Evolutionary conservation across 2,329 filamentous ascomycete species (phyloP).

Genomic region (Colletotrichum somersetense): DNA sequence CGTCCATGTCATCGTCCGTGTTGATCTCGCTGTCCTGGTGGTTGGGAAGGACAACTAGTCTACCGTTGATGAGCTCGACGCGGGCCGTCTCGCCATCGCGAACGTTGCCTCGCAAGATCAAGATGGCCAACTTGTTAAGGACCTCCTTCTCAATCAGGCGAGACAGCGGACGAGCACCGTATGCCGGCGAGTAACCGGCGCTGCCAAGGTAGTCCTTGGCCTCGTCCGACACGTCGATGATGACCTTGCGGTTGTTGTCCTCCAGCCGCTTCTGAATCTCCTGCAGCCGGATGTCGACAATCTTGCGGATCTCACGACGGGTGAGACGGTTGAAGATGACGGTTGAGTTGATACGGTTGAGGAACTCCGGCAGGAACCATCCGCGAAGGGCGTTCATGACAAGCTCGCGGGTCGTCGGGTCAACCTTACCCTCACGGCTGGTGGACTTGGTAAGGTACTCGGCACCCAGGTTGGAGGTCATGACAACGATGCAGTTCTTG

Average conservation of each 20-base stretch:
- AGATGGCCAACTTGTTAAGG: conserved; percentile 89
- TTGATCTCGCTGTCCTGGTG: conserved; percentile 74
- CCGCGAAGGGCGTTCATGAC: conserved; percentile 92
- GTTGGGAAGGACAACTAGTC: conserved; percentile 86
- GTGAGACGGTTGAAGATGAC: conserved; percentile 99
- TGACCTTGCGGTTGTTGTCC: conserved; percentile 86
- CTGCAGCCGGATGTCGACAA: conserved; percentile 87
- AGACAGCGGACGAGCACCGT: conserved; percentile 89
- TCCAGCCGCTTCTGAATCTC: conserved; percentile 95
- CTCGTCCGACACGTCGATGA: conserved; percentile 83
- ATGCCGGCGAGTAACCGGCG: conserved; percentile 94
- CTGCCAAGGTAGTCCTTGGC: conserved; percentile 94
- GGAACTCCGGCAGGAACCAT: conserved; percentile 98
- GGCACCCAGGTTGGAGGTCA: conserved; percentile 97
- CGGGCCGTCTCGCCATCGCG: conserved; percentile 86
- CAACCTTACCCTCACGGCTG: conserved; percentile 85
- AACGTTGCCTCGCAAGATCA: conserved; percentile 88
- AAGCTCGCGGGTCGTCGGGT: conserved; percentile 85
- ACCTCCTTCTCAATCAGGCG: conserved; percentile 98
- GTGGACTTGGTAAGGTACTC: conserved; percentile 89
- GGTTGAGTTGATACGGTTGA: conserved; percentile 95
- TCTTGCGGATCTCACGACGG: conserved; percentile 89
- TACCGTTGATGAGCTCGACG: conserved; percentile 83
- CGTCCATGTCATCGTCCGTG: conserved; percentile 74
- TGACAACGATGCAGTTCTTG: conserved; percentile 98